Percentiles rank a stretch among this genome's conserved stretches.
phyloP scores from a whole-genome alignment of 441 rosid genomes.

The Bruguiera hainesii region DNA sequence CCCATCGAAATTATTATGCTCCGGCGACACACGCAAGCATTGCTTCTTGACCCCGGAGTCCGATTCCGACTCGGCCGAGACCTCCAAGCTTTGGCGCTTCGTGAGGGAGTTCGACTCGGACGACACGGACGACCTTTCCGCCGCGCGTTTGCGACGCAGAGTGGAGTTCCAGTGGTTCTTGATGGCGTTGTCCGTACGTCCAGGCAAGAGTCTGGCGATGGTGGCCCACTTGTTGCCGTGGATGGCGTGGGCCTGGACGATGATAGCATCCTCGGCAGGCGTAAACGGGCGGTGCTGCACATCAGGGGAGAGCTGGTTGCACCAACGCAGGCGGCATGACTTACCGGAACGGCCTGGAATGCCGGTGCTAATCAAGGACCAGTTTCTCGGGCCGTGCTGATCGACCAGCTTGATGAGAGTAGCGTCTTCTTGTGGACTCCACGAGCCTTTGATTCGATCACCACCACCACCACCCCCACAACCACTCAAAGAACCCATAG shows the following conservation, averaged over 20 bases:
- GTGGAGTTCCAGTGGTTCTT: conserved; percentile 73
- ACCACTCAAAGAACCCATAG: conserved; percentile 14
- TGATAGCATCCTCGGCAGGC: conserved; percentile 45
- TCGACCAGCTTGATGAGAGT: conserved; percentile 40
- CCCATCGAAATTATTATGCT: conserved; percentile 13
- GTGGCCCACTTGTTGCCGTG: conserved; percentile 75
- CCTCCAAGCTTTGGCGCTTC: conserved; percentile 15
- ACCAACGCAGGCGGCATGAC: conserved; percentile 66
- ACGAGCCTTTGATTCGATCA: conserved; percentile 48
- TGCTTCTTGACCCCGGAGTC: conserved; percentile 31
- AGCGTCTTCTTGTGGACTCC: conserved; percentile 63
- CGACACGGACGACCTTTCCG: conserved; percentile 28
- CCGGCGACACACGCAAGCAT: conserved; percentile 17
- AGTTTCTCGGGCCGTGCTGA: conserved; percentile 56
- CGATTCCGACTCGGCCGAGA: conserved; percentile 11
- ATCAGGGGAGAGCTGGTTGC: conserved; percentile 59
- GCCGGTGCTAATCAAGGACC: conserved; percentile 53
- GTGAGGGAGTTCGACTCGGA: conserved; percentile 31
- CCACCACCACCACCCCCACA: conserved; percentile 1
- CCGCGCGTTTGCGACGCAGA: conserved; percentile 31
- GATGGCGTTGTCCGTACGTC: conserved; percentile 62
- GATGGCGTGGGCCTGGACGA: conserved; percentile 42
- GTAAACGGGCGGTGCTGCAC: conserved; percentile 64
- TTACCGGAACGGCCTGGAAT: conserved; percentile 62
- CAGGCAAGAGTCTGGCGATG: conserved; percentile 53